Conservation (phyloP, 345 rosid genomes). For the Passiflora organensis region DNA sequence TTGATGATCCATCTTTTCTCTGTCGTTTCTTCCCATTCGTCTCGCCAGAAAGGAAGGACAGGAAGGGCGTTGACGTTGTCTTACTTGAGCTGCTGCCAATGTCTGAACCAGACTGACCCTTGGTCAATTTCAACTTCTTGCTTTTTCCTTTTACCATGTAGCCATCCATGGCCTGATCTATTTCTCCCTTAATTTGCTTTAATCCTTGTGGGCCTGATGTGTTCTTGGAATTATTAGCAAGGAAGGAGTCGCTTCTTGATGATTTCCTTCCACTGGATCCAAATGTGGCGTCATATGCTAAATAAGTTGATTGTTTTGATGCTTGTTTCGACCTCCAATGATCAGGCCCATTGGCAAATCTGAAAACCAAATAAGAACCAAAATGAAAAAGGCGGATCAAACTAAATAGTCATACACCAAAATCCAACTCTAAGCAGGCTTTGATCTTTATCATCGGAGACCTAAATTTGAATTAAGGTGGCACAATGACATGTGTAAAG, state of each 20-base stretch:
- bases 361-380: conserved; percentile 19
- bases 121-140: conserved; percentile 21
- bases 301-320: conserved; percentile 69
- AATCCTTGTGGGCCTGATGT: conserved; percentile 28
- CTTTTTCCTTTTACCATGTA: conserved; percentile 18
- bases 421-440: not conserved
- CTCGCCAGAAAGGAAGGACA: conserved; percentile 41
- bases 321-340: conserved; percentile 79
- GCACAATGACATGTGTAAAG: too few relatives aligned
- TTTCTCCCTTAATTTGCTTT: conserved; percentile 52
- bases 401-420: not conserved
- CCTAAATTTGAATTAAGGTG: too few relatives aligned
- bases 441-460: too few relatives aligned
- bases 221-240: conserved; percentile 40
- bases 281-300: conserved; percentile 57
- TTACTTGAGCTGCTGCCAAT: conserved; percentile 19
- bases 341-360: conserved; percentile 58
- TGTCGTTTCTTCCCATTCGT: conserved; percentile 38
- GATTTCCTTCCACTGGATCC: conserved; percentile 50
- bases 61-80: too few relatives aligned
- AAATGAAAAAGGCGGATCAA: not conserved
- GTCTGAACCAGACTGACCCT: conserved; percentile 16
- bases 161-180: conserved; percentile 28
- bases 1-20: conserved; percentile 21
- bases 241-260: conserved; percentile 38